A percentile compares a stretch with the other conserved stretches of the same genome.
phyloP scores from a whole-genome alignment of 1,139 yeast species.

The Blastobotrys illinoisensis region DNA sequence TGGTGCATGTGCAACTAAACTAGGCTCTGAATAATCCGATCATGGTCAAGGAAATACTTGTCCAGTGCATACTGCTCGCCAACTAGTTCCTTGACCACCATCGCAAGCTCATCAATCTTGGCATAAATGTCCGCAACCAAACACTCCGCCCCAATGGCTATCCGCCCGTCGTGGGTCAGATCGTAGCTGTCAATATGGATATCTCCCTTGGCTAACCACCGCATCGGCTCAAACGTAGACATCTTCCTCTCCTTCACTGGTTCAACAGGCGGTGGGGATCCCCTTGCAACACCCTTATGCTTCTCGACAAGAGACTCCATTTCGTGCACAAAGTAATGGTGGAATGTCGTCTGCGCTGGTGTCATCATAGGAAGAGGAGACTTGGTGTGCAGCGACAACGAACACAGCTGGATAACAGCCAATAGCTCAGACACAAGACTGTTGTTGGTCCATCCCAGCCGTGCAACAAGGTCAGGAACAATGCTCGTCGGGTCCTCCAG shows the following conservation, averaged over 20 bases:
- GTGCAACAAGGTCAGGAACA: conserved; percentile 16
- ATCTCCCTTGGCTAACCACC: neutral
- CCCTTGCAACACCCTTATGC: neutral
- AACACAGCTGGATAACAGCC: conserved; percentile 27
- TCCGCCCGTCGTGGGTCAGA: conserved; percentile 20
- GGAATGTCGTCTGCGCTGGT: conserved; percentile 24
- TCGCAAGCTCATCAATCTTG: conserved; percentile 25
- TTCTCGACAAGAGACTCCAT: conserved; percentile 1
- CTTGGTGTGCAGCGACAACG: conserved; percentile 24
- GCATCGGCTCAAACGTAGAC: neutral
- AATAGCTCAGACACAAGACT: conserved; percentile 26
- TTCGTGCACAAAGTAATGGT: conserved; percentile 15
- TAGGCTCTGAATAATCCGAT: neutral
- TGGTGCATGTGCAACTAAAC: neutral
- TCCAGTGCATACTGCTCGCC: conserved; percentile 29
- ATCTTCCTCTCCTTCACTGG: neutral
- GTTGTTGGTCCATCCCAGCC: conserved; percentile 27
- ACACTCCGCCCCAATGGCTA: conserved; percentile 23
- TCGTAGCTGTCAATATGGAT: conserved; percentile 1
- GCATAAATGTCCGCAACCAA: conserved; percentile 25
- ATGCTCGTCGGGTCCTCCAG: conserved; percentile 18
- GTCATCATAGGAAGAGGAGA: conserved; percentile 27
- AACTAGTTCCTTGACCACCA: conserved; percentile 26
- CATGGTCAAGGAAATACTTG: conserved; percentile 5
- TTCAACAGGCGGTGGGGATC: conserved; percentile 8